Evolutionary conservation across 768 basidiomycete genomes (phyloP), one percentile per base, ranked within the genome.

Genomic region (Trametes elegans): DNA sequence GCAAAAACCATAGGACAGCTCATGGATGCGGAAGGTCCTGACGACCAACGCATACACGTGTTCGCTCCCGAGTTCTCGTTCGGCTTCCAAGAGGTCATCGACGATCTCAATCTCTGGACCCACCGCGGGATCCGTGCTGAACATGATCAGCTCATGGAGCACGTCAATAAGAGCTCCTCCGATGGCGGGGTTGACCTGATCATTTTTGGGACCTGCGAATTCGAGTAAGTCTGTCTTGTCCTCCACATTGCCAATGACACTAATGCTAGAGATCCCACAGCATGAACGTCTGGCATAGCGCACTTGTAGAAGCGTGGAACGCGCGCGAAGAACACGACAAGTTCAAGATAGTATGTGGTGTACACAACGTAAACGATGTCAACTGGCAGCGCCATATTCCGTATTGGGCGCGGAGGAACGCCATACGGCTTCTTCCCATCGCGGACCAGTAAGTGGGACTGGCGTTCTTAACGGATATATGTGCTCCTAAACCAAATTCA

Each of bases 191-290:
- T 74, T n/a, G 75, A 75, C 55, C 23, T 74, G 46, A 60, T 78
- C 18, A 60, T 76, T 7, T 62, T 76, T 2, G 75, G 75, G n/a
- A 76, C 75, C n/a, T 78, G 76, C 60, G 76, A 78, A 58, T 49
- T 73, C 19, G 75, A 78, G 75, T 76, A 46, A 55, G 73, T 10
- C 8, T 14, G 1, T 32, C 21, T 29, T 11, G 19, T 23, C 14
- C 29, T 18, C 5, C 13, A 7, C 6, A 9, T 16, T n/a, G n/a
- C n/a, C 19, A 14, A 48, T 48, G 35, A 49, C 28, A 31, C 14
- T 29, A 19, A 9, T 21, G 26, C 19, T 5, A 3, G 2, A 5
- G 18, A 16, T 19, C 16, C 10, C 14, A 14, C 38, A 65, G 64
- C 38, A 63, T 72, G 26, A 50, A 50, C 13, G 55, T 66, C 16